Conservation (phyloP, 768 basidiomycete genomes). For the Stropharia rugosoannulata region DNA sequence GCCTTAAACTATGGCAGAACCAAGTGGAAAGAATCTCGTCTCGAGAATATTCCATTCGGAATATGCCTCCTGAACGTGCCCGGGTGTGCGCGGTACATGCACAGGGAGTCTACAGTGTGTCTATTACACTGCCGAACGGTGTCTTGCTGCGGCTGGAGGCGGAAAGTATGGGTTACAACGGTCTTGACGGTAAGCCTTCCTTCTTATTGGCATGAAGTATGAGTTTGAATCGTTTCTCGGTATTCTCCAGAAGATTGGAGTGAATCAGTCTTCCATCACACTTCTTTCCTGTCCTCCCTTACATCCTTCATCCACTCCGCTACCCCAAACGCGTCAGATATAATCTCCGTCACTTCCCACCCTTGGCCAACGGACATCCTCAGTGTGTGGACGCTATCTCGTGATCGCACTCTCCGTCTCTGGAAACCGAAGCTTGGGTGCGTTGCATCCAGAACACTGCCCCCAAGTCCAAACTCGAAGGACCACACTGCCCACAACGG, state of each 20-base stretch:
- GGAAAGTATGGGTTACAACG: constrained; percentile 52
- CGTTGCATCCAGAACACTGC: constrained; percentile 58
- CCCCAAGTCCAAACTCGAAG: constrained; percentile 17
- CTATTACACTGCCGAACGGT: constrained; percentile 60
- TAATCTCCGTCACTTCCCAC: constrained; percentile 70
- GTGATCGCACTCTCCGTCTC: constrained; percentile 79
- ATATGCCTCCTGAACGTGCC: constrained; percentile 36
- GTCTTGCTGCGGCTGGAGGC: constrained; percentile 70
- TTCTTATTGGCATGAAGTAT: constrained; percentile 8
- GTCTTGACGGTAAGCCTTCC: constrained; percentile 52
- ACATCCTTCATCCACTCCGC: constrained; percentile 58
- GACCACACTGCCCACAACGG: constrained; percentile 13
- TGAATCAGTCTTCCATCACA: constrained; percentile 62
- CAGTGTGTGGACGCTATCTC: constrained; percentile 81
- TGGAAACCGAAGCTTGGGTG: constrained; percentile 83
- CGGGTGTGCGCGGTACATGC: constrained; percentile 52
- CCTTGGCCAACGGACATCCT: constrained; percentile 75
- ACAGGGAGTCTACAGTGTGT: constrained; percentile 66
- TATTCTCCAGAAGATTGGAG: constrained; percentile 61
- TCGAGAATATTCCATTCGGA: constrained; percentile 67
- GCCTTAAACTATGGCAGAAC: constrained; percentile 57
- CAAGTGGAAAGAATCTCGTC: constrained; percentile 55
- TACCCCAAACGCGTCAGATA: constrained; percentile 50
- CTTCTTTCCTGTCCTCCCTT: constrained; percentile 65
- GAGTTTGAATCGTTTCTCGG: constrained; percentile 11